phyloP scores from a whole-genome alignment of 2,329 filamentous ascomycete species.

The Stachybotrys elegans region DNA sequence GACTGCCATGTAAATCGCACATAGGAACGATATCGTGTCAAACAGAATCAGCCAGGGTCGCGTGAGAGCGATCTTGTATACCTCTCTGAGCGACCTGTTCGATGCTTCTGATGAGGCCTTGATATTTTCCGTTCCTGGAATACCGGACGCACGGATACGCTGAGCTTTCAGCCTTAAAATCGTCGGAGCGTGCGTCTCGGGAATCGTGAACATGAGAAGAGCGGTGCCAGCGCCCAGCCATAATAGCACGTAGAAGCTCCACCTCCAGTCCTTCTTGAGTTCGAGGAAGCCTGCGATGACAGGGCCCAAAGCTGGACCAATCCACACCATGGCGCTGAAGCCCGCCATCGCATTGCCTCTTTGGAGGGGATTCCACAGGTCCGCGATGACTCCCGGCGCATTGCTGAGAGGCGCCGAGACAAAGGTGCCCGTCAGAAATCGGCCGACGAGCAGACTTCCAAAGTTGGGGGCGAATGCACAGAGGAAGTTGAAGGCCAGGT shows the following conservation, averaged over 20 bases:
- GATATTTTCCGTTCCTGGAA: conserved; percentile 47
- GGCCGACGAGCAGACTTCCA: conserved; percentile 44
- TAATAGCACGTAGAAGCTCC: conserved; percentile 45
- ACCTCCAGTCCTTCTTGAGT: conserved; percentile 49
- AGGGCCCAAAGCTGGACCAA: conserved; percentile 48
- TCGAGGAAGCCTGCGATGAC: conserved; percentile 53
- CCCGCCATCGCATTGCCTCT: conserved; percentile 49
- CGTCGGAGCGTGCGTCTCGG: conserved; percentile 48
- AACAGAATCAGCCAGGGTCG: conserved; percentile 50
- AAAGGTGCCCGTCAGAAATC: conserved; percentile 52
- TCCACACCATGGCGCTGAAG: conserved; percentile 48
- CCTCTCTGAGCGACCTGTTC: conserved; percentile 33
- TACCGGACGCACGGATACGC: conserved; percentile 41
- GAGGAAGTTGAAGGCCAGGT: conserved; percentile 46
- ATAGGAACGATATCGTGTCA: conserved; percentile 46
- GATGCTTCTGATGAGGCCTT: conserved; percentile 41
- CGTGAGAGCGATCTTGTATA: conserved; percentile 48
- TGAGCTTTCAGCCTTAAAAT: conserved; percentile 49
- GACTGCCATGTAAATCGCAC: conserved; percentile 47
- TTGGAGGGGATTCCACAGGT: conserved; percentile 47
- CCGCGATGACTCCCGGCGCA: conserved; percentile 46
- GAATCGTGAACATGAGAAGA: conserved; percentile 50
- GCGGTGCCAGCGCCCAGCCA: conserved; percentile 34
- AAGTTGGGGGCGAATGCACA: conserved; percentile 53
- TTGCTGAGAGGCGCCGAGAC: conserved; percentile 45